These are phyloP conservation scores for Suhomyces emberorum DNA, from an alignment of 805 yeast genomes.

Conservation along the genomic window DNA sequence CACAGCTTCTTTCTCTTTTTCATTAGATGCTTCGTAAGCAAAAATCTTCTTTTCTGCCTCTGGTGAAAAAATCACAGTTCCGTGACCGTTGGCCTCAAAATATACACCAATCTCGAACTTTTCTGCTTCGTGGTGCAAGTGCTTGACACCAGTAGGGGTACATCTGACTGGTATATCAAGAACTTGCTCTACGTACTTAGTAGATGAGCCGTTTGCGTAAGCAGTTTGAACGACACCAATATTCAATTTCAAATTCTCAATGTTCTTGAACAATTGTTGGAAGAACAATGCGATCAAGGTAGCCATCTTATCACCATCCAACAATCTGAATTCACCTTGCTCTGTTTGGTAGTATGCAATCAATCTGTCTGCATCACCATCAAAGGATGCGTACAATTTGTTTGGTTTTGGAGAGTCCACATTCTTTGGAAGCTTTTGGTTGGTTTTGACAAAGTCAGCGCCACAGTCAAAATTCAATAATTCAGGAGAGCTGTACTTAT, in stretches of 20 bases:
- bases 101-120: conserved; percentile 88
- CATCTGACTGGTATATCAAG: conserved; percentile 77
- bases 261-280: conserved; percentile 45
- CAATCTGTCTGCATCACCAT: conserved; percentile 96
- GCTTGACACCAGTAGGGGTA: conserved; percentile 96
- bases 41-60: conserved; percentile 37
- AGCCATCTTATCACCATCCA: conserved; percentile 95
- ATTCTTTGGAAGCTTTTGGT: conserved; percentile 71
- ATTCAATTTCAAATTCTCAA: conserved; percentile 42
- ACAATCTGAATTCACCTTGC: conserved; percentile 43
- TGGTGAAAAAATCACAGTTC: conserved; percentile 82
- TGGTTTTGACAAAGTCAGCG: conserved; percentile 92
- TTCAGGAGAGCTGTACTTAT: conserved; percentile 49
- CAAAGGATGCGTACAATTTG: conserved; percentile 75
- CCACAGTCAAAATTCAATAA: conserved; percentile 79
- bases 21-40: conserved; percentile 29
- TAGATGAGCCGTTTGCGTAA: conserved; percentile 92
- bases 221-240: conserved; percentile 95
- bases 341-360: conserved; percentile 64
- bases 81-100: conserved; percentile 99
- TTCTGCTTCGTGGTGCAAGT: conserved; percentile 87
- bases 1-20: conserved; percentile 48
- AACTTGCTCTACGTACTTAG: conserved; percentile 58
- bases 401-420: conserved; percentile 41
- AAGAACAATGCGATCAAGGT: conserved; percentile 75